A percentile compares a stretch with the other conserved stretches of the same genome.
Conservation (phyloP, 768 basidiomycete species). For the Boletellus sp. region DNA sequence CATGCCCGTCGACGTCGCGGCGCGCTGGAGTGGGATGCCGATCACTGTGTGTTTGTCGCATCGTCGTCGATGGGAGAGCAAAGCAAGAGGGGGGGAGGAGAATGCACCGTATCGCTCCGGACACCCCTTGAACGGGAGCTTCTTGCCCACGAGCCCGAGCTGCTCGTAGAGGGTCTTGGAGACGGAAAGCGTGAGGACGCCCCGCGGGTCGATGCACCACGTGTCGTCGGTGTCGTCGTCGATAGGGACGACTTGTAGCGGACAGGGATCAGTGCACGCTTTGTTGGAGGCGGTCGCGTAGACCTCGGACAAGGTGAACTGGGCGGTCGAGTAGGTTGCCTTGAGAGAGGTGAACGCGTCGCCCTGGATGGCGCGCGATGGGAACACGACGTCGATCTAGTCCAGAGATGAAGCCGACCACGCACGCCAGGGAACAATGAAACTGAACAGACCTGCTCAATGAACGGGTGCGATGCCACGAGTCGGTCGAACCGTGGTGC, state of each 20-base stretch:
- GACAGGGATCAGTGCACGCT: background rate
- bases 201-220: conserved; percentile 69
- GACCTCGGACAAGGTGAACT: conserved; percentile 42
- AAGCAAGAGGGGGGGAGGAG: background rate
- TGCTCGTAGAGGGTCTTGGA: conserved; percentile 56
- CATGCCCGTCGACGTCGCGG: conserved; percentile 35
- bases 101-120: conserved; percentile 47
- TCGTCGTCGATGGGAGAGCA: background rate
- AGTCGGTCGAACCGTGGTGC: conserved; percentile 33
- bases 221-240: conserved; percentile 43
- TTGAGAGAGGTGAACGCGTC: conserved; percentile 38
- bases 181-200: conserved; percentile 54
- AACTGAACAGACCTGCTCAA: conserved; percentile 43
- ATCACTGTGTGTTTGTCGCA: conserved; percentile 41
- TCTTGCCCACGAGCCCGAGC: conserved; percentile 57
- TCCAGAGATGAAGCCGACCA: conserved; percentile 3
- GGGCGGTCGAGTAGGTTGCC: conserved; percentile 44
- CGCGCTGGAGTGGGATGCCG: conserved; percentile 40
- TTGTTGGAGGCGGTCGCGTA: conserved; percentile 35
- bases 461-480: conserved; percentile 46
- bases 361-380: conserved; percentile 41
- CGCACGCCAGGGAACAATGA: background rate
- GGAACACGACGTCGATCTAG: conserved; percentile 64
- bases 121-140: conserved; percentile 50
- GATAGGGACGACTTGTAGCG: conserved; percentile 35